Conservation (phyloP, 441 rosid species). For the Syzygium malaccense region DNA sequence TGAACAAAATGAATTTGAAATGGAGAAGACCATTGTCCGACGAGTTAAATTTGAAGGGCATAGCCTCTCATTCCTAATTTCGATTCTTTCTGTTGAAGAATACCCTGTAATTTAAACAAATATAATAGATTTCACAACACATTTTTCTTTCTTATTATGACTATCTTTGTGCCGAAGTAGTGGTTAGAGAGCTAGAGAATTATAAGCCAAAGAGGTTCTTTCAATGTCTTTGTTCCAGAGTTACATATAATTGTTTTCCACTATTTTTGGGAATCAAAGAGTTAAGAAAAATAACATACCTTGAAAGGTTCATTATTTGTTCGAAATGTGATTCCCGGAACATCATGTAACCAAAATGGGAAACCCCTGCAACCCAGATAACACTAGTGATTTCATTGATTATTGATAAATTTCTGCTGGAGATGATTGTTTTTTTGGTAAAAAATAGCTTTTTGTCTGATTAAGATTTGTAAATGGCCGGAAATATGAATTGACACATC, state of each 20-base stretch:
- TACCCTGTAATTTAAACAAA: neutral
- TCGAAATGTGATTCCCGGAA: conserved; percentile 74
- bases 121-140: neutral
- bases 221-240: neutral
- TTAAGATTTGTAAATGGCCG: neutral
- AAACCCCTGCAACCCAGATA: conserved; percentile 46
- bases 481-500: neutral
- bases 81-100: neutral
- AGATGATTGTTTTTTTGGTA: neutral
- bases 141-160: neutral
- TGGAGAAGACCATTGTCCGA: too few species aligned
- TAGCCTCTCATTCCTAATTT: neutral
- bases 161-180: neutral
- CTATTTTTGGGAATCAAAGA: neutral
- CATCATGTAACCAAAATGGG: conserved; percentile 88
- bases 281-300: conserved; percentile 15
- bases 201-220: neutral
- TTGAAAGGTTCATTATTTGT: conserved; percentile 78
- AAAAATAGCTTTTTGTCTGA: neutral
- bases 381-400: neutral
- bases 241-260: neutral
- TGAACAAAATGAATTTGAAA: neutral
- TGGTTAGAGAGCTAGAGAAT: neutral
- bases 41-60: neutral
- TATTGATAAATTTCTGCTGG: neutral